phyloP scores from a whole-genome alignment of 805 yeast genomes.

The Saccharomycopsis schoenii region DNA sequence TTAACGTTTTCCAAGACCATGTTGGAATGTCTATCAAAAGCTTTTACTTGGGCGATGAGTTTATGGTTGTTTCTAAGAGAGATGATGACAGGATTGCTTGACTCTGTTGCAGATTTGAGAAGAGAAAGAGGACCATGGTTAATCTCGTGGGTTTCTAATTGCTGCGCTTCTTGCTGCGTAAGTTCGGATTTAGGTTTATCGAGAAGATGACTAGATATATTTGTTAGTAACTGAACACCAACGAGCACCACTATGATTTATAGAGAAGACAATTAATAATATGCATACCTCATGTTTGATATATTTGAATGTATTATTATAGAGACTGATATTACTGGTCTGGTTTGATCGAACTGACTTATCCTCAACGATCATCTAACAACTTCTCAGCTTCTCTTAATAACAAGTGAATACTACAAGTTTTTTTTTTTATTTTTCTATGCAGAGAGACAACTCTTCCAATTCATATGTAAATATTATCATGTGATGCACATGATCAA shows the following conservation, averaged over 20 bases:
- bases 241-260: no score
- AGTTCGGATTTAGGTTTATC: slow-evolving; percentile 74
- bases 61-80: slow-evolving; percentile 92
- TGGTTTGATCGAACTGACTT: no score
- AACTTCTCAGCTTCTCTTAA: no score
- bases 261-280: background rate
- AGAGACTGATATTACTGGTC: no score
- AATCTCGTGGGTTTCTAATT: slow-evolving; percentile 83
- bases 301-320: no score
- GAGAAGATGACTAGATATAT: slow-evolving; percentile 41
- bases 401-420: no score
- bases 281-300: background rate
- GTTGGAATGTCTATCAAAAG: slow-evolving; percentile 94
- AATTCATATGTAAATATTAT: background rate
- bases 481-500: background rate
- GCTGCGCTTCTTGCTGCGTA: slow-evolving; percentile 66
- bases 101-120: slow-evolving; percentile 71
- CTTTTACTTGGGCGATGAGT: slow-evolving; percentile 79
- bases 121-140: slow-evolving; percentile 85
- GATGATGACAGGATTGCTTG: slow-evolving; percentile 69
- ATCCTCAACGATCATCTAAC: no score
- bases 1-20: slow-evolving; percentile 87
- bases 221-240: background rate
- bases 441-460: no score
- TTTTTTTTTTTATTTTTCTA: no score